Base-by-base conservation (phyloP, 2,329 filamentous ascomycete genomes). In the Exophiala viscosa region DNA sequence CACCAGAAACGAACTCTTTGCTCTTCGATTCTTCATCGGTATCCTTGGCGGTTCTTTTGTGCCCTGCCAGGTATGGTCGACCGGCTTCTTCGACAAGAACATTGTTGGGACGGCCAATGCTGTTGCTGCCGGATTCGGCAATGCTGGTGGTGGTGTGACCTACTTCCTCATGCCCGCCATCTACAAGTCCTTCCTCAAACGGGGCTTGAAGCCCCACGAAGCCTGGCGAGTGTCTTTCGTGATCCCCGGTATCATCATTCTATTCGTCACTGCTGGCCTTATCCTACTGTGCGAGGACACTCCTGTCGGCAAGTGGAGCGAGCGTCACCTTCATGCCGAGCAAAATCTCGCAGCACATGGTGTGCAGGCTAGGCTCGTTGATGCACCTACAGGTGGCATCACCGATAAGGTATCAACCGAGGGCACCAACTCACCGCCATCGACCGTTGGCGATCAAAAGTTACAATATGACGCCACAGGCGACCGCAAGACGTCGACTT, bases 151-250 rank as follows among this genome's bases (percentile, higher is more conserved):
- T 58, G 91, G 91, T 50, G 87, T 95, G 60, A 95, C 90, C 1
- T 95, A 95, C 73, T 95, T 95, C 69, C 81, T 92, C 62, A 95
- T 96, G 90, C 90, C 91, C 1, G 88, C 88, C 4, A 84, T 96
- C 52, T 93, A 86, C 70, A 86, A 95, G 69, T 88, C 87, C 0
- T 76, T 95, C 17, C 80, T 87, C 17, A 65, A 77, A 1, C 76
- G 77, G 44, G 81, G 83, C 5, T 74, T 92, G 49, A 73, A 76
- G 1, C 71, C 82, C 2, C 83, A 87, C 61, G 78, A 83, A 34
- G 87, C 90, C 2, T 96, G 91, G 90, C 82, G 90, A 20, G 82
- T 95, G 1, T 80, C 89, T 2, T 96, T 95, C 67, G 75, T 95
- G 56, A 86, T 95, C 5, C 90, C 90, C 0, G 87, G 93, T 55